Conservation (phyloP, 371 early-diverging fungal species). For the Saksenaea vasiformis region DNA sequence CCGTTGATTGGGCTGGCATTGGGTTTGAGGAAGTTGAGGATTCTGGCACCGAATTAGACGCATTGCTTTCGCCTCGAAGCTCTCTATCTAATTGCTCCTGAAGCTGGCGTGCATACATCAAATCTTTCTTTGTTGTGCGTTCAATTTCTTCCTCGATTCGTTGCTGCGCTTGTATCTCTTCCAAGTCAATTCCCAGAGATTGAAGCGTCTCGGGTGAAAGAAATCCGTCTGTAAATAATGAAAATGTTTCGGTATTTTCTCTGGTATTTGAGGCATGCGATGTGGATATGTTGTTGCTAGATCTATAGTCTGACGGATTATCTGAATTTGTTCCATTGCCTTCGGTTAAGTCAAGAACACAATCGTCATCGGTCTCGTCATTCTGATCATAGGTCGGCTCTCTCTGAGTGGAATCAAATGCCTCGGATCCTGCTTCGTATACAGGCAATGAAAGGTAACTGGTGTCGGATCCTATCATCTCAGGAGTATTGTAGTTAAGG, state of each 20-base stretch:
- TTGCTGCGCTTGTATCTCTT: conserved; percentile 24
- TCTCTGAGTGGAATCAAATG: not conserved
- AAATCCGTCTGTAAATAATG: conserved; percentile 12
- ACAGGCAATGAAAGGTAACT: not conserved
- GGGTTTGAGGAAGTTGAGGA: not conserved
- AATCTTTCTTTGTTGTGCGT: conserved; percentile 10
- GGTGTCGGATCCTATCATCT: not conserved
- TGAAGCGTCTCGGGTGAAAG: conserved; percentile 17
- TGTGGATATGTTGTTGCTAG: not conserved
- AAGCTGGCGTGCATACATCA: conserved; percentile 14
- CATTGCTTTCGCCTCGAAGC: not conserved
- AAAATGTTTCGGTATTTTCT: conserved; percentile 7
- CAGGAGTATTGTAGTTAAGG: not conserved
- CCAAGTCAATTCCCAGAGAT: conserved; percentile 20
- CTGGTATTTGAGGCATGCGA: not conserved
- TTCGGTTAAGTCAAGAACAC: not conserved
- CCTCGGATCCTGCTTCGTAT: not conserved
- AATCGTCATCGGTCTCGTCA: not conserved
- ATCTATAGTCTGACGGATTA: not conserved
- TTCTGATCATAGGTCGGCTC: too few relatives aligned
- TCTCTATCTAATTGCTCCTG: conserved; percentile 19
- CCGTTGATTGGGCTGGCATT: not conserved
- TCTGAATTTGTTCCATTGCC: not conserved
- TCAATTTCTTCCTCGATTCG: conserved; percentile 13
- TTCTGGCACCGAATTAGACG: not conserved